A percentile compares a stretch with the other conserved stretches of the same genome.
Conservation (phyloP, 2,329 filamentous ascomycete genomes). For the Colletotrichum phormii region DNA sequence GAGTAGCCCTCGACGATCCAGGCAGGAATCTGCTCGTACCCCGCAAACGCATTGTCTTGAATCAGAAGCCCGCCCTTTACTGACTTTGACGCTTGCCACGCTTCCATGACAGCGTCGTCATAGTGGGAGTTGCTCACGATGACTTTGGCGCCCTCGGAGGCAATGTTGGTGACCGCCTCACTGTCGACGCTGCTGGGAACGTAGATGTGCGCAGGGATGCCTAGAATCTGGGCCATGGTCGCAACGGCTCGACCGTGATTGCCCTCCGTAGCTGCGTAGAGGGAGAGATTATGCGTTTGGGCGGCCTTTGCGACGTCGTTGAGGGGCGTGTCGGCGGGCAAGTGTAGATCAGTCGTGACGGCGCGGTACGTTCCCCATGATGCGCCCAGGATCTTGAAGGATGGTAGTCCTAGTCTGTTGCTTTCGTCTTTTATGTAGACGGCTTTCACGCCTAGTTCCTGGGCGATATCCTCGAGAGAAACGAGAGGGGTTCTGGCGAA, state of each 20-base stretch:
- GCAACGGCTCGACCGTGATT: conserved; percentile 83
- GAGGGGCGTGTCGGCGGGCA: conserved; percentile 56
- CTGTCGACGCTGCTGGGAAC: conserved; percentile 70
- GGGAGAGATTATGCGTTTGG: conserved; percentile 50
- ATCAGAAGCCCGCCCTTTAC: conserved; percentile 65
- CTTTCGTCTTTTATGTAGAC: conserved; percentile 80
- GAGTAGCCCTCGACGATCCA: conserved; percentile 85
- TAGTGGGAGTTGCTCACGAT: conserved; percentile 59
- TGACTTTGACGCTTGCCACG: conserved; percentile 54
- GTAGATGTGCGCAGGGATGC: conserved; percentile 67
- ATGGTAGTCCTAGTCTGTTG: conserved; percentile 73
- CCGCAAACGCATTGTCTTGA: conserved; percentile 75
- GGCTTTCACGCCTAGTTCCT: conserved; percentile 65
- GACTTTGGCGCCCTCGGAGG: conserved; percentile 72
- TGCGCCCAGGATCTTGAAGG: conserved; percentile 85
- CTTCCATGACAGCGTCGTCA: conserved; percentile 68
- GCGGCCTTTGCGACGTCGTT: conserved; percentile 51
- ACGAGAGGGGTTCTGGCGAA: conserved; percentile 67
- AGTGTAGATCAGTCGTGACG: conserved; percentile 56
- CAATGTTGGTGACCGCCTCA: conserved; percentile 65
- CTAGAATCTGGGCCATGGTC: conserved; percentile 72
- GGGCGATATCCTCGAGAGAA: conserved; percentile 64
- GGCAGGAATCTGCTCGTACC: conserved; percentile 74
- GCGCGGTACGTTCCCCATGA: conserved; percentile 78
- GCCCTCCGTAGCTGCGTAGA: conserved; percentile 78